Evolutionary conservation across 2,329 filamentous ascomycete genomes (phyloP), one percentile per base, ranked within the genome.

Genomic region (Pseudocercospora musae): DNA sequence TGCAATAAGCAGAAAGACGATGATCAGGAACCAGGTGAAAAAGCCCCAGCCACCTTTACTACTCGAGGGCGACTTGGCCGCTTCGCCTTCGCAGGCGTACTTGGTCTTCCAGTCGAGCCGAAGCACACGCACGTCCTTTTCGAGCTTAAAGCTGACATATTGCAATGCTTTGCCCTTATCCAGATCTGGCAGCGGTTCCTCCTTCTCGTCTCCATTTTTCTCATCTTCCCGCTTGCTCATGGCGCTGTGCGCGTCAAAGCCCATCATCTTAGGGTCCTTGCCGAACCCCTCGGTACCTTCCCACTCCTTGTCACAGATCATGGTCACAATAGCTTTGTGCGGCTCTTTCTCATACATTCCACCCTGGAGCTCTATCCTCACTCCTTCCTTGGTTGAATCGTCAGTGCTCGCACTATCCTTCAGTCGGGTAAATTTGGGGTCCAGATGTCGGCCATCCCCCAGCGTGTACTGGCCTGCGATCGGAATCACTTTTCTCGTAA

Each of bases 11-110:
- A 98, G 84, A 84, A 99, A 99, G 63, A 89, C 79, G 69, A 98
- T 87, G 69, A 99, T 87, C 69, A 98, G 86, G 72, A 98, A 85
- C 95, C 95, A 99, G 18, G 94, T 97, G 73, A 98, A 98, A 81
- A 97, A 95, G 1, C 95, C 95, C 95, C 94, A 98, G 73, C 86
- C 84, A 57, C 81, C 80, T 61, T 80, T 79, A 62, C 78, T 75
- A 46, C 73, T 68, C 42, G 81, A 79, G 4, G 69, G 68, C 25
- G 57, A 79, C 15, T 81, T 78, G 53, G 79, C 78, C 69, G 79
- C 79, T 37, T 80, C 78, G 40, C 73, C 77, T 73, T 92, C 88
- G 75, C 95, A 98, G 0, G 91, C 94, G 73, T 92, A 88, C 76
- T 94, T 92, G 13, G 94, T 97, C 73, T 84, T 81, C 94, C 94